These are phyloP conservation scores for Cytospora schulzeri DNA, from an alignment of 2,329 filamentous ascomycete genomes.

Conservation along the genomic window DNA sequence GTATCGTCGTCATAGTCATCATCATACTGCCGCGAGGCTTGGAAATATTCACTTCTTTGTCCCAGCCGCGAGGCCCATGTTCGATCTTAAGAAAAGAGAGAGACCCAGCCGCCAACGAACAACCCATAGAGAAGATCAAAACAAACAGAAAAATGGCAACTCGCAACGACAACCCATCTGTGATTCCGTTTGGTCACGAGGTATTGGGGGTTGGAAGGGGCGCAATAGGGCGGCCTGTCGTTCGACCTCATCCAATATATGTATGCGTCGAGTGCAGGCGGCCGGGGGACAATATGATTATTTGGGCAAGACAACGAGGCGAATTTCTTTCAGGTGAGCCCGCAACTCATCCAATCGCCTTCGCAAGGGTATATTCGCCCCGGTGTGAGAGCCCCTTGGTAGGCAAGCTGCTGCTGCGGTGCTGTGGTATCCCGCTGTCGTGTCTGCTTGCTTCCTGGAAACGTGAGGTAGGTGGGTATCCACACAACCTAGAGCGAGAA, in stretches of 20 bases:
- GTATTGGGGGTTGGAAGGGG: too few species aligned
- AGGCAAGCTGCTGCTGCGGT: constrained; percentile 30
- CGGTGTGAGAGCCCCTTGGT: not conserved
- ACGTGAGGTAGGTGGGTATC: not conserved
- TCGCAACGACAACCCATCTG: not conserved
- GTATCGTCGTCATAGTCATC: constrained; percentile 31
- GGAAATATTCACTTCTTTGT: constrained; percentile 33
- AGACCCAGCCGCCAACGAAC: not conserved
- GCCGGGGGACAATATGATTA: not conserved
- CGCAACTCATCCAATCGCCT: not conserved
- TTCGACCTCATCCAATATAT: not conserved
- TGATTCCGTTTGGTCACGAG: not conserved
- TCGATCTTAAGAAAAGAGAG: constrained; percentile 34
- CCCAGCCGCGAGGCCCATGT: constrained; percentile 37
- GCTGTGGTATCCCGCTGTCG: constrained; percentile 32
- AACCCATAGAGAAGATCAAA: constrained; percentile 12
- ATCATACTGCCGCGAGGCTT: constrained; percentile 37
- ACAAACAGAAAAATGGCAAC: not conserved
- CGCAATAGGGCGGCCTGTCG: not conserved
- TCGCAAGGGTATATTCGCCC: not conserved
- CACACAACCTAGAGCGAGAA: not conserved
- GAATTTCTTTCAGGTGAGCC: not conserved
- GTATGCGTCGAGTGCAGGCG: not conserved
- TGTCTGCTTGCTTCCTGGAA: constrained; percentile 8
- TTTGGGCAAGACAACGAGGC: not conserved